phyloP scores from a whole-genome alignment of 2,329 filamentous ascomycete species.

The Microascus cirrosus region DNA sequence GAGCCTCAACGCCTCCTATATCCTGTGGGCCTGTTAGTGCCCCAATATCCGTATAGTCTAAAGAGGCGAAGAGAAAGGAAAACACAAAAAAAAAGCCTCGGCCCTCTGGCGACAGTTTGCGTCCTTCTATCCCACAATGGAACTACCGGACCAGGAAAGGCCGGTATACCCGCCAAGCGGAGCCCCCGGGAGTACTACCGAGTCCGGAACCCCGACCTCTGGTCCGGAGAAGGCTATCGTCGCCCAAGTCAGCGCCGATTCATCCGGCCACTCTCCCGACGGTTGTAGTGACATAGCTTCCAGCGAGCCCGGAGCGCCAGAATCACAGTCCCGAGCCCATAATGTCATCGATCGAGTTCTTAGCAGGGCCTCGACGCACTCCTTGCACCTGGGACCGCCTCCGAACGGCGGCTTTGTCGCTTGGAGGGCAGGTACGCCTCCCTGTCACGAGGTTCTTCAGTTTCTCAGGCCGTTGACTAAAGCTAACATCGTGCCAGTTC shows the following conservation, averaged over 20 bases:
- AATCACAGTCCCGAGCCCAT: conserved; percentile 5
- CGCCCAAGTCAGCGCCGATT: not conserved
- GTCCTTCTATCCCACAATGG: not conserved
- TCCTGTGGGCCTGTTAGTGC: not conserved
- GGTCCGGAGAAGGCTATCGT: conserved; percentile 3
- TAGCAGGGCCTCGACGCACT: conserved; percentile 27
- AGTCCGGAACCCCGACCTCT: not conserved
- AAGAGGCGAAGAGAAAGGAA: not conserved
- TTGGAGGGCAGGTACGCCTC: conserved; percentile 30
- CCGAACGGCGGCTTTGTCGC: conserved; percentile 37
- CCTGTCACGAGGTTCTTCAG: not conserved
- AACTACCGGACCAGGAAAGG: not conserved
- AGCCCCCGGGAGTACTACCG: not conserved
- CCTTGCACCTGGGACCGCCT: conserved; percentile 30
- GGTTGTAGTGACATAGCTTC: not conserved
- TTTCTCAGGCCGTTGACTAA: not conserved
- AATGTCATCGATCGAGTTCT: conserved; percentile 23
- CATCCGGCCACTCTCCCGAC: not conserved
- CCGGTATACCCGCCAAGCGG: not conserved
- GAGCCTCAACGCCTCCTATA: not conserved
- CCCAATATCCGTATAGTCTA: not conserved
- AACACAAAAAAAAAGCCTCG: too few relatives aligned
- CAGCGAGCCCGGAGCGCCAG: conserved; percentile 3
- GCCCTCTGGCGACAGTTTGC: not conserved
- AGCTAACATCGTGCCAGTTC: not conserved